Percentiles rank a stretch among this genome's conserved stretches.
These are phyloP conservation scores for Exophiala dermatitidis DNA, from an alignment of 2,329 filamentous ascomycete species.

Conservation along the genomic window DNA sequence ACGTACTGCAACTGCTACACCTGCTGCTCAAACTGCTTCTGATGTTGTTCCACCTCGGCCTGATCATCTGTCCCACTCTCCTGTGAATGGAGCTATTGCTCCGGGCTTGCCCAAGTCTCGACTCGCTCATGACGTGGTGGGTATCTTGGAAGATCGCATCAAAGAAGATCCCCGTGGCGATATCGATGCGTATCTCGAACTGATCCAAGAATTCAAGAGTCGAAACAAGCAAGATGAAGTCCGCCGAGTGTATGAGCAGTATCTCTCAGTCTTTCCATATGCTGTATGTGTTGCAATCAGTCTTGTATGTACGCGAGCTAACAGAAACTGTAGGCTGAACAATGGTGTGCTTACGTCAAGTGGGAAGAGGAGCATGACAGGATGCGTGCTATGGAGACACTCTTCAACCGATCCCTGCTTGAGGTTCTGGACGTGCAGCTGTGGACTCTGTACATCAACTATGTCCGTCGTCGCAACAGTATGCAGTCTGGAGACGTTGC, in stretches of 20 bases:
- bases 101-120: constrained; percentile 43
- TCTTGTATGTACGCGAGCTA: constrained; percentile 27
- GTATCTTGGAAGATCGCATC: constrained; percentile 81
- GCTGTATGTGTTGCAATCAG: constrained; percentile 58
- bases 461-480: constrained; percentile 85
- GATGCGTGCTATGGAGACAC: constrained; percentile 67
- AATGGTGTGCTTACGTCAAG: constrained; percentile 82
- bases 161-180: constrained; percentile 89
- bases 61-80: constrained; percentile 18
- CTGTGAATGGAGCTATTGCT: constrained; percentile 27
- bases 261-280: constrained; percentile 80
- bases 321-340: constrained; percentile 61
- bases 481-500: constrained; percentile 71
- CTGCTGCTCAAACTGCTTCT: constrained; percentile 37
- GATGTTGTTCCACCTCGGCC: constrained; percentile 17
- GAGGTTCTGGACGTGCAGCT: constrained; percentile 75
- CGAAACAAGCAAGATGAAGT: constrained; percentile 76
- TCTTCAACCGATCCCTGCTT: constrained; percentile 75
- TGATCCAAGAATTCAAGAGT: constrained; percentile 77
- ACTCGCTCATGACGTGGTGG: constrained; percentile 64
- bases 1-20: constrained; percentile 34
- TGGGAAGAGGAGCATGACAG: constrained; percentile 87
- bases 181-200: constrained; percentile 78
- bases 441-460: constrained; percentile 91
- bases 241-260: constrained; percentile 73